Evolutionary conservation across 2,329 filamentous ascomycete genomes (phyloP).

Genomic region (Colletotrichum liriopes): DNA sequence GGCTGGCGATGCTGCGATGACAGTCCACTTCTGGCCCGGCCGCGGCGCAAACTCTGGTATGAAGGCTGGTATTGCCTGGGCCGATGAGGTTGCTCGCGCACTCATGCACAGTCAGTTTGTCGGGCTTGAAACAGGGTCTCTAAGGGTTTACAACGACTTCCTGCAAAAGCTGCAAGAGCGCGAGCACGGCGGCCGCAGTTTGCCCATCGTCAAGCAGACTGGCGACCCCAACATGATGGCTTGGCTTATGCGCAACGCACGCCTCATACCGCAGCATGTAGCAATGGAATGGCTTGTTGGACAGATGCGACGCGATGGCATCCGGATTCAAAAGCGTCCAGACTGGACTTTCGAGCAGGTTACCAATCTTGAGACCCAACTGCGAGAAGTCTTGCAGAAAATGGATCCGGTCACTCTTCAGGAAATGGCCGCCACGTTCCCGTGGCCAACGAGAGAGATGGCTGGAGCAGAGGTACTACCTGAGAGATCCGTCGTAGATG

Average conservation of each 20-base stretch:
- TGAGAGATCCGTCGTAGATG: slow-evolving; percentile 46
- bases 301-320: slow-evolving; percentile 51
- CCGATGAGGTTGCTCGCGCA: slow-evolving; percentile 53
- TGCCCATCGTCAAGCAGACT: slow-evolving; percentile 54
- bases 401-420: slow-evolving; percentile 49
- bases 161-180: slow-evolving; percentile 53
- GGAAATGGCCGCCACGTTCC: slow-evolving; percentile 55
- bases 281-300: slow-evolving; percentile 54
- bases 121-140: slow-evolving; percentile 48
- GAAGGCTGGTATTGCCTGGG: slow-evolving; percentile 54
- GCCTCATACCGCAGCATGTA: slow-evolving; percentile 50
- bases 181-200: slow-evolving; percentile 54
- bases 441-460: slow-evolving; percentile 56
- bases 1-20: slow-evolving; percentile 55
- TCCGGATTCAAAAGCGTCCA: slow-evolving; percentile 49
- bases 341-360: slow-evolving; percentile 52
- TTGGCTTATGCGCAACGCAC: slow-evolving; percentile 52
- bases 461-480: slow-evolving; percentile 53
- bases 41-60: slow-evolving; percentile 55
- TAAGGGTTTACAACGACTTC: slow-evolving; percentile 54
- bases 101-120: slow-evolving; percentile 51
- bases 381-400: slow-evolving; percentile 51
- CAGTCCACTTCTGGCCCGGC: slow-evolving; percentile 56
- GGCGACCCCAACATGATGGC: slow-evolving; percentile 52
- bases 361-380: slow-evolving; percentile 50